These are phyloP conservation scores for Elymus sibiricus DNA, from an alignment of 176 grass and related monocot genomes.

Conservation along the genomic window DNA sequence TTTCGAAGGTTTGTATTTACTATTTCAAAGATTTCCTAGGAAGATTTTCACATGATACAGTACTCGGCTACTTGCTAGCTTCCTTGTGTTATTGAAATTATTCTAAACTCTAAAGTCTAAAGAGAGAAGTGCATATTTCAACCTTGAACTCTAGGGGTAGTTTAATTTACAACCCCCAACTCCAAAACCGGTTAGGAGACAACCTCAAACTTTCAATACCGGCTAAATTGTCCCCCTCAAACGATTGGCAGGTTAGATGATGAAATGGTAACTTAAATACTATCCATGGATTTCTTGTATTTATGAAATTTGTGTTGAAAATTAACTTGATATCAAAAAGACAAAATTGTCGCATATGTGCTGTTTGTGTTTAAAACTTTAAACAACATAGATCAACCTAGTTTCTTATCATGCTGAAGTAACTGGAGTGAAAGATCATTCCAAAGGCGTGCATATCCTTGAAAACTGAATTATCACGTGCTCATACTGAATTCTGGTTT, in stretches of 20 bases:
- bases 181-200: no score
- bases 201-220: no score
- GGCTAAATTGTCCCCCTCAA: no score
- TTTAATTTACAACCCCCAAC: no score
- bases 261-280: neutral
- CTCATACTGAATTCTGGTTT: neutral
- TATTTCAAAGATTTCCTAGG: constrained; percentile 1
- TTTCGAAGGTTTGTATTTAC: constrained; percentile 61
- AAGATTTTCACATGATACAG: neutral
- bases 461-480: neutral
- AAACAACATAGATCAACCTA: neutral
- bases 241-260: neutral
- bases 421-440: neutral
- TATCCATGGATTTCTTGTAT: neutral
- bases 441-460: neutral
- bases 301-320: neutral
- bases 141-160: no score
- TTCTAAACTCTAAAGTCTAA: neutral
- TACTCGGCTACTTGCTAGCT: neutral
- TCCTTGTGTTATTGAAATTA: neutral
- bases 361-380: neutral
- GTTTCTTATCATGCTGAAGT: neutral
- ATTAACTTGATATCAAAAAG: neutral
- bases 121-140: no score
- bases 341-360: neutral